Conservation (phyloP, 179 eudicot species). For the Dionaea muscipula region DNA sequence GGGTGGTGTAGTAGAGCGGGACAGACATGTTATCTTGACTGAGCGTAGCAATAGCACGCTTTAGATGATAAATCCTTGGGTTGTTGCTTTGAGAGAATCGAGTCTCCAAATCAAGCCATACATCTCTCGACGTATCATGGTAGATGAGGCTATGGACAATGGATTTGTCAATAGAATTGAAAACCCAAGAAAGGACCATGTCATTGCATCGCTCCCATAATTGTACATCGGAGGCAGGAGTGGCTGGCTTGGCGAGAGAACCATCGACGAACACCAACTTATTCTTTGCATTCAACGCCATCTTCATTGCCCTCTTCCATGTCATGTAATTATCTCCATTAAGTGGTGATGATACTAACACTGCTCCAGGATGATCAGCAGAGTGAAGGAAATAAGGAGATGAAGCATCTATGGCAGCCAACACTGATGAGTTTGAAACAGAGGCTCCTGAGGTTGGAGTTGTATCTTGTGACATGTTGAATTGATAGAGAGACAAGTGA, state of each 20-base stretch:
- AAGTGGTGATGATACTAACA: neutral
- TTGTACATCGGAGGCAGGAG: neutral
- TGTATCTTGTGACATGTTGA: no score
- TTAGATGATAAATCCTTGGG: no score
- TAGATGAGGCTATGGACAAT: neutral
- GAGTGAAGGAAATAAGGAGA: neutral
- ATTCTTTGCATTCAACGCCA: neutral
- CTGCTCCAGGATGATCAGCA: neutral
- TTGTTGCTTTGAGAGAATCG: no score
- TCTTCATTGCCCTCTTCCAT: neutral
- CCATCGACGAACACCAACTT: neutral
- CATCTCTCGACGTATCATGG: neutral
- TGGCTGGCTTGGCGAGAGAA: neutral
- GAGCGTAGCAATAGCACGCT: no score
- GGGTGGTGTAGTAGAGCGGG: no score
- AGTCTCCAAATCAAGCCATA: neutral
- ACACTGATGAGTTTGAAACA: no score
- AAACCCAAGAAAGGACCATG: neutral
- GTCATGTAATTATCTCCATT: neutral
- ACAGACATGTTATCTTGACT: no score
- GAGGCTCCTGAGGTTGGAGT: no score
- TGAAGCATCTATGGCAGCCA: no score
- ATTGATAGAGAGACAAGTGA: no score
- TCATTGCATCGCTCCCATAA: neutral
- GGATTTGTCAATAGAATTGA: neutral